Percentiles rank a stretch among this genome's conserved stretches.
Evolutionary conservation across 768 basidiomycete genomes (phyloP).

Genomic region (Russula abietina): DNA sequence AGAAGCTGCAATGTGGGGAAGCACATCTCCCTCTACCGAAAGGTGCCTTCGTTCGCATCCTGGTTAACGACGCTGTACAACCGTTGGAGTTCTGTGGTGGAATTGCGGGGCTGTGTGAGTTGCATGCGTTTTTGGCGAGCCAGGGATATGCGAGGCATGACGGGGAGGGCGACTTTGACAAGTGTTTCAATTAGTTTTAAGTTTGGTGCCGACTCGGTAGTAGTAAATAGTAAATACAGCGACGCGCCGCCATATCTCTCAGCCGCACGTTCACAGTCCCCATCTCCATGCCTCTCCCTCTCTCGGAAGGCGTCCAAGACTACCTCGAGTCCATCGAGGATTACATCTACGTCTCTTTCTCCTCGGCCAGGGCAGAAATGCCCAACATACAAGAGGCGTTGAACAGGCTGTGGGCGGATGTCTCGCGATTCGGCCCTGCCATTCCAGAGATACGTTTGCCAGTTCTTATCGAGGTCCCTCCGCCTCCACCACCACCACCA

Average conservation of each 20-base stretch:
- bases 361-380: slow-evolving; percentile 52
- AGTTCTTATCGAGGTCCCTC: slow-evolving; percentile 66
- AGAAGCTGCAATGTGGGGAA: slow-evolving; percentile 50
- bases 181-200: slow-evolving; percentile 34
- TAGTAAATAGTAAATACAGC: neutral
- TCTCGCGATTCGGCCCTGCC: slow-evolving; percentile 64
- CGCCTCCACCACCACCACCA: slow-evolving; percentile 46
- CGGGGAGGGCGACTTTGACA: slow-evolving; percentile 68
- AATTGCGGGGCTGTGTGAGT: slow-evolving; percentile 52
- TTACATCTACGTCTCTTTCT: slow-evolving; percentile 53
- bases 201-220: neutral
- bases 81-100: slow-evolving; percentile 56
- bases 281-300: slow-evolving; percentile 23
- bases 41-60: slow-evolving; percentile 52
- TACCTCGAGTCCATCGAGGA: slow-evolving; percentile 61
- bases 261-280: neutral
- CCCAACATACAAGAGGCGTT: slow-evolving; percentile 60
- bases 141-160: slow-evolving; percentile 62
- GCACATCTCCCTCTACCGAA: neutral
- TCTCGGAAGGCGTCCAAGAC: slow-evolving; percentile 20
- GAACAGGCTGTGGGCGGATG: slow-evolving; percentile 69
- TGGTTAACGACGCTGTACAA: slow-evolving; percentile 72
- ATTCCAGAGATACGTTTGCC: slow-evolving; percentile 53
- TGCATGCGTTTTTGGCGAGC: slow-evolving; percentile 62
- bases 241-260: neutral